Percentiles rank a stretch among this genome's conserved stretches.
Conservation (phyloP, 2,329 filamentous ascomycete species). For the Aquanectria penicillioides region DNA sequence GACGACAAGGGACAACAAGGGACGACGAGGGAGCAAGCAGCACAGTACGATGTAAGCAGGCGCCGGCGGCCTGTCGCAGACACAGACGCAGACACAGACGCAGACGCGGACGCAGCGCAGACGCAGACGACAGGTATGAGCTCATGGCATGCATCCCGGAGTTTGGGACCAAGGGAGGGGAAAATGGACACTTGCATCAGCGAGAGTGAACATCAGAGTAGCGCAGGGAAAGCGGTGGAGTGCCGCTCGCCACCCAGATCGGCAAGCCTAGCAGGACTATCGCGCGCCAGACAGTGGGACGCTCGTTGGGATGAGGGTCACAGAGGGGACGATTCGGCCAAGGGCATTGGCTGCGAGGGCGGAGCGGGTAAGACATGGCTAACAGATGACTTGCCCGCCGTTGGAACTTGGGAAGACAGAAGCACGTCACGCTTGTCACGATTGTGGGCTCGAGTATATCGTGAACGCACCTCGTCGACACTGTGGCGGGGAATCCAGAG, state of each 20-base stretch:
- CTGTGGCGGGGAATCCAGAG: not conserved
- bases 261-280: conserved; percentile 33
- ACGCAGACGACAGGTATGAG: conserved; percentile 11
- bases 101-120: conserved; percentile 1
- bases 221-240: conserved; percentile 14
- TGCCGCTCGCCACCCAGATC: conserved; percentile 36
- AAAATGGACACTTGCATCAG: conserved; percentile 1
- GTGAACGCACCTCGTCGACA: too few species aligned
- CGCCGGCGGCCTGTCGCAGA: too few species aligned
- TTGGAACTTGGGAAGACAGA: not conserved
- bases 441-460: not conserved
- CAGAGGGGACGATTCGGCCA: not conserved
- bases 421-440: conserved; percentile 18
- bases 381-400: conserved; percentile 19
- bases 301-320: conserved; percentile 7
- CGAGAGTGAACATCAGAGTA: not conserved
- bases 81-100: too few species aligned
- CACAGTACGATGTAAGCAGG: too few species aligned
- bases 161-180: conserved; percentile 9
- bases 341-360: conserved; percentile 13
- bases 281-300: conserved; percentile 21
- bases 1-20: too few species aligned
- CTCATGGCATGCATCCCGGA: conserved; percentile 14
- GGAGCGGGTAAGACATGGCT: conserved; percentile 22
- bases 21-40: too few species aligned